phyloP scores from a whole-genome alignment of 805 yeast genomes.

The baker's yeast (Saccharomyces cerevisiae) region DNA sequence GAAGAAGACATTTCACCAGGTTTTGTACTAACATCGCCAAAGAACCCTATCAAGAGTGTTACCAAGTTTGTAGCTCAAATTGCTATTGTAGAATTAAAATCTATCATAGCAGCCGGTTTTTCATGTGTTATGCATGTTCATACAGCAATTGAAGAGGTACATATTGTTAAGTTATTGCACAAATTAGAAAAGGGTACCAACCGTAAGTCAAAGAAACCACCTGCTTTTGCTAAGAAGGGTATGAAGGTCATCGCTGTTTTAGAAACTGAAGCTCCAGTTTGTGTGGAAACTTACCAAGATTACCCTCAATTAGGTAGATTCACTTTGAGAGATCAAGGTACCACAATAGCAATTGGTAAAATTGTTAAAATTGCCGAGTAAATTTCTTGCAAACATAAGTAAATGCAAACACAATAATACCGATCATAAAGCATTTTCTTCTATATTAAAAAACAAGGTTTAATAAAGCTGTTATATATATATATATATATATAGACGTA shows the following conservation, averaged over 20 bases:
- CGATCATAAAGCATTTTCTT: neutral
- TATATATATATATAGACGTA: neutral
- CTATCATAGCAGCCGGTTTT: conserved; percentile 90
- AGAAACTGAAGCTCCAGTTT: conserved; percentile 79
- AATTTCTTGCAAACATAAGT: neutral
- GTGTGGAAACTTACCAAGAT: conserved; percentile 86
- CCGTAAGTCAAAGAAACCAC: conserved; percentile 92
- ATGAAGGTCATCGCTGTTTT: conserved; percentile 94
- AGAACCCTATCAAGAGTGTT: conserved; percentile 84
- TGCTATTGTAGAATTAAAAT: conserved; percentile 92
- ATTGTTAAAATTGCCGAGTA: conserved; percentile 74
- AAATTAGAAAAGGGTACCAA: conserved; percentile 94
- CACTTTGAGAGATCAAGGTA: conserved; percentile 97
- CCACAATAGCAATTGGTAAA: conserved; percentile 96
- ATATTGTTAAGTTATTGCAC: conserved; percentile 72
- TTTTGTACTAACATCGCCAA: conserved; percentile 78
- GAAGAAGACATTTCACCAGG: conserved; percentile 94
- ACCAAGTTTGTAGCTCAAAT: conserved; percentile 90
- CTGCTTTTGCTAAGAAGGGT: conserved; percentile 97
- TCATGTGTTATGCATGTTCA: conserved; percentile 98
- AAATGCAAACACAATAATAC: neutral
- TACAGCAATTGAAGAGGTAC: conserved; percentile 95
- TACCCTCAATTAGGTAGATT: conserved; percentile 97
- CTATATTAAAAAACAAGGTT: neutral
- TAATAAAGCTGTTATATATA: conserved; percentile 1